Evolutionary conservation across 2,329 filamentous ascomycete genomes (phyloP), one percentile per base, ranked within the genome.

Genomic region (Akanthomyces uredinophilus): DNA sequence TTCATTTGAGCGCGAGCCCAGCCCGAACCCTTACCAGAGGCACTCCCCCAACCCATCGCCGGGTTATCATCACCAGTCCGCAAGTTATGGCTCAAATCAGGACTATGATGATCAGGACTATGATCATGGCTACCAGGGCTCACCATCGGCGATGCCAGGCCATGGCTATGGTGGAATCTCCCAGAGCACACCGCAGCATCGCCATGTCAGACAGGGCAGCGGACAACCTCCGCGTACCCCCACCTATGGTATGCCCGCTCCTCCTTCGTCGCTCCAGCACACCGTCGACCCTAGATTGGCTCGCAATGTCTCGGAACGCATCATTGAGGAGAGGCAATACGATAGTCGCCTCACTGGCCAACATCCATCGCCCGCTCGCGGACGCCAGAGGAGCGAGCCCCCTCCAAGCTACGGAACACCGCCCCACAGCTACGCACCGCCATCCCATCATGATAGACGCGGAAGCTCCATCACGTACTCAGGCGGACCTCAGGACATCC

Each of bases 201-300:
- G 37, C 16, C 73, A 73, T 56, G 67, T 66, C 32, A 67, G 72
- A 29, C 73, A 61, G 2, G 18, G 41, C 22, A 54, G 50, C 32
- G 50, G 50, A 27, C 56, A 50, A 32, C 46, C 35, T 3, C 24
- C 50, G 22, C 69, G 64, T 39, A 67, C 74, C 16, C 67, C 70
- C 27, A 71, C 70, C 46, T 81, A 83, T 68, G 74, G 70, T 4
- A 65, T 81, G 22, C 79, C 81, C 1, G 70, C 77, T 4, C 75
- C 87, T 2, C 86, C 86, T 5, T 71, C 83, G 1, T 83, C 84
- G 4, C 74, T 88, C 24, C 80, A 88, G 8, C 82, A 85, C n/a
- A 85, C 85, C 4, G 77, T 86, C 29, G 85, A 88, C 64, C 82
- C 83, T 4, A 71, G 70, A 20, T 73, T 86, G 41, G 79, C 83